Evolutionary conservation across 2,329 filamentous ascomycete genomes (phyloP).

Genomic region (Venturia carpophila): DNA sequence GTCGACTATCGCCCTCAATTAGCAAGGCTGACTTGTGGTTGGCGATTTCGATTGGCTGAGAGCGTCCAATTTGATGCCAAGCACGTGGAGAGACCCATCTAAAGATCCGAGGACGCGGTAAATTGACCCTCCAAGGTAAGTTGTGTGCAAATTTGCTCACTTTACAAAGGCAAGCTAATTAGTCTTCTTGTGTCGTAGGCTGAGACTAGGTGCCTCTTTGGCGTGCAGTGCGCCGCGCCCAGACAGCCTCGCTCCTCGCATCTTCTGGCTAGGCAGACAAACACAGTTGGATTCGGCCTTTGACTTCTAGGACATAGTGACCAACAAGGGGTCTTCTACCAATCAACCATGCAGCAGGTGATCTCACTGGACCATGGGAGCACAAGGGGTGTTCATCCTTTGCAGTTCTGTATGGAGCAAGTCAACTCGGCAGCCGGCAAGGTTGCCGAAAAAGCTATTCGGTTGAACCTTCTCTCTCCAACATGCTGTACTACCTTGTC

Average conservation of each 20-base stretch:
- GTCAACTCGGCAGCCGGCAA: not conserved
- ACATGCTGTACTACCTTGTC: not conserved
- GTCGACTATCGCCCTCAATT: not conserved
- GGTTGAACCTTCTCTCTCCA: not conserved
- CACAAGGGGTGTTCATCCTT: not conserved
- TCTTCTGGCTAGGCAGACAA: not conserved
- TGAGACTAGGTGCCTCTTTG: conserved; percentile 6
- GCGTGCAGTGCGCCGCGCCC: not conserved
- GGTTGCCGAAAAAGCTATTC: not conserved
- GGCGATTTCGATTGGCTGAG: not conserved
- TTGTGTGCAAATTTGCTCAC: conserved; percentile 6
- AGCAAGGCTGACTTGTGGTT: conserved; percentile 7
- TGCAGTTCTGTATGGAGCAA: not conserved
- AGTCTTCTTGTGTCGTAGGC: not conserved
- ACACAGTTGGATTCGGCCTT: not conserved
- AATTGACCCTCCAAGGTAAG: not conserved
- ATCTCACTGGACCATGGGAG: not conserved
- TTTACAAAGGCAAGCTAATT: conserved; percentile 3
- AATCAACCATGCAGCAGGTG: not conserved
- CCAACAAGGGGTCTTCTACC: not conserved
- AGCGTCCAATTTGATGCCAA: not conserved
- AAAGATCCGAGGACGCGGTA: not conserved
- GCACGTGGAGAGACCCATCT: not conserved
- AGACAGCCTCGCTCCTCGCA: not conserved
- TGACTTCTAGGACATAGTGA: not conserved